These are phyloP conservation scores for Sporisorium exsertum DNA, from an alignment of 1,284 basidiomycete species.

Conservation along the genomic window DNA sequence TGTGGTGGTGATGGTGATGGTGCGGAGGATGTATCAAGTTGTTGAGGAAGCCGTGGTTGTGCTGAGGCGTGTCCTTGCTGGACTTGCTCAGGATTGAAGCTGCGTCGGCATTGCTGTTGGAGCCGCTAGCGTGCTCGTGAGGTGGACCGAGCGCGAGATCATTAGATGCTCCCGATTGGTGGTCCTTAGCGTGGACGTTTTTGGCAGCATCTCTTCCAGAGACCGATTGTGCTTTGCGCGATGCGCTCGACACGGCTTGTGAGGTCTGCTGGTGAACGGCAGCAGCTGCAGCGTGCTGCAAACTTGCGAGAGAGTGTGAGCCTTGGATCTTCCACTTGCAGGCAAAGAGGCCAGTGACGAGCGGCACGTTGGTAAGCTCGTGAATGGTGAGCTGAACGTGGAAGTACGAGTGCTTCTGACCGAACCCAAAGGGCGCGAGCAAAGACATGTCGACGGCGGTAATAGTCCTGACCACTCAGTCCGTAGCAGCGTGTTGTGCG, in stretches of 20 bases:
- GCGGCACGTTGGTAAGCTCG: constrained; percentile 80
- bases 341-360: constrained; percentile 80
- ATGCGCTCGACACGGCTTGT: constrained; percentile 13
- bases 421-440: constrained; percentile 57
- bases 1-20: constrained; percentile 7
- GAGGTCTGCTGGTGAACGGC: constrained; percentile 36
- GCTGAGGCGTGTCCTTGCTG: constrained; percentile 14
- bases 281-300: constrained; percentile 46
- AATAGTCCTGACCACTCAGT: too few species aligned
- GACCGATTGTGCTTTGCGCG: constrained; percentile 13
- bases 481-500: neutral
- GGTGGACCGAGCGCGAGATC: constrained; percentile 15
- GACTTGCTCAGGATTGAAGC: constrained; percentile 28
- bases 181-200: constrained; percentile 32
- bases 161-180: constrained; percentile 22
- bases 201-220: constrained; percentile 20
- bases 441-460: constrained; percentile 48
- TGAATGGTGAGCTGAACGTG: constrained; percentile 77
- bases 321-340: constrained; percentile 82
- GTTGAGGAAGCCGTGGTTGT: constrained; percentile 23
- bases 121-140: constrained; percentile 14
- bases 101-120: constrained; percentile 15
- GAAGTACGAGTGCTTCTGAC: constrained; percentile 76
- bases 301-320: constrained; percentile 67
- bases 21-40: constrained; percentile 17